phyloP scores from a whole-genome alignment of 1,284 basidiomycete species.

The Marasmius fiardii region DNA sequence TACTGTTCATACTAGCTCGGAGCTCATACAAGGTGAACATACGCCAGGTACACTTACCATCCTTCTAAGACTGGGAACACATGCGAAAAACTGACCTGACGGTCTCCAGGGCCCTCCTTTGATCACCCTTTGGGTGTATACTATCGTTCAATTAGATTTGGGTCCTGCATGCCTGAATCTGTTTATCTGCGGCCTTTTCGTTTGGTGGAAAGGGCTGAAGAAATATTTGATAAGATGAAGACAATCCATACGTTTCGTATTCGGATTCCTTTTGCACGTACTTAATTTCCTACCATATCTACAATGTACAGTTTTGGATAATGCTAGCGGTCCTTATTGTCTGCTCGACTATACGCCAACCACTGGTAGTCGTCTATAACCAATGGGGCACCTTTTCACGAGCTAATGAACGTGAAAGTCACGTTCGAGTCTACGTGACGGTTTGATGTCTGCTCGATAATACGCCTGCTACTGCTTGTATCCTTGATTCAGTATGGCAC shows the following conservation, averaged over 20 bases:
- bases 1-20: slow-evolving; percentile 69
- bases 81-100: neutral
- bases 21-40: slow-evolving; percentile 67
- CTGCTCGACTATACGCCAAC: neutral
- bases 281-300: neutral
- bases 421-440: neutral
- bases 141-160: slow-evolving; percentile 63
- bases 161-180: slow-evolving; percentile 58
- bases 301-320: neutral
- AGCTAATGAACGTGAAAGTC: neutral
- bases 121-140: slow-evolving; percentile 73
- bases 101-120: slow-evolving; percentile 61
- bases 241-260: neutral
- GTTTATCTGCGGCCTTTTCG: slow-evolving; percentile 46
- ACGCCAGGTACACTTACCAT: slow-evolving; percentile 50
- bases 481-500: slow-evolving; percentile 69
- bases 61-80: neutral
- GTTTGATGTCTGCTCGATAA: slow-evolving; percentile 67
- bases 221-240: slow-evolving; percentile 3
- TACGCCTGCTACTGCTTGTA: slow-evolving; percentile 70
- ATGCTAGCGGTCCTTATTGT: neutral
- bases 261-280: too few species aligned
- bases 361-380: neutral
- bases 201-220: slow-evolving; percentile 49
- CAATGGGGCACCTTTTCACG: neutral